Percentiles rank a stretch among this genome's conserved stretches.
phyloP scores from a whole-genome alignment of 129 eudicot species.

The Saposhnikovia divaricata region DNA sequence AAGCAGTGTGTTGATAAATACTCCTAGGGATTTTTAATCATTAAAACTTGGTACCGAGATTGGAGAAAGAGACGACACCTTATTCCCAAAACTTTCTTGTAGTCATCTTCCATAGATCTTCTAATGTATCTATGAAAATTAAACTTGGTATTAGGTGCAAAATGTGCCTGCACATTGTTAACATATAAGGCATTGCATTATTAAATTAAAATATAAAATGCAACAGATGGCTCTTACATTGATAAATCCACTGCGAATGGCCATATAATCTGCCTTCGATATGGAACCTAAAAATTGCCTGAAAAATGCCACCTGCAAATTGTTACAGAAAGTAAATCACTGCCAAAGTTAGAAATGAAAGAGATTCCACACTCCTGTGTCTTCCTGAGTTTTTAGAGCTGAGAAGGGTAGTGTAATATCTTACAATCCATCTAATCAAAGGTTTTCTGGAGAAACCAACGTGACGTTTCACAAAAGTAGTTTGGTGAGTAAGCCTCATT shows the following conservation, averaged over 20 bases:
- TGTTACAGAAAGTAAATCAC: neutral
- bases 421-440: slow-evolving; percentile 67
- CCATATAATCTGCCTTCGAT: slow-evolving; percentile 65
- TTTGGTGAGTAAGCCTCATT: slow-evolving; percentile 69
- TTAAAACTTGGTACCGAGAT: neutral
- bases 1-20: neutral
- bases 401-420: slow-evolving; percentile 4
- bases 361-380: neutral
- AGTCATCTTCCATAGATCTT: slow-evolving; percentile 82
- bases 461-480: slow-evolving; percentile 73
- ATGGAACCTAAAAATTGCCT: slow-evolving; percentile 73
- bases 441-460: slow-evolving; percentile 52
- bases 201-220: neutral
- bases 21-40: neutral
- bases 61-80: slow-evolving; percentile 31
- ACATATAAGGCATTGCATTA: neutral
- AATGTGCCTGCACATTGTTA: slow-evolving; percentile 41
- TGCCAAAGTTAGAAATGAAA: neutral
- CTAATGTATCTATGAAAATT: slow-evolving; percentile 70
- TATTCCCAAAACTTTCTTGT: slow-evolving; percentile 58
- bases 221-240: slow-evolving; percentile 33
- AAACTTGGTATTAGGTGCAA: slow-evolving; percentile 59
- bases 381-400: neutral
- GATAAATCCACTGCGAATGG: slow-evolving; percentile 69
- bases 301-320: slow-evolving; percentile 59